A percentile compares a stretch with the other conserved stretches of the same genome.
Evolutionary conservation across 495 filamentous ascomycete species (phyloP).

Genomic region (Zalerion maritima): DNA sequence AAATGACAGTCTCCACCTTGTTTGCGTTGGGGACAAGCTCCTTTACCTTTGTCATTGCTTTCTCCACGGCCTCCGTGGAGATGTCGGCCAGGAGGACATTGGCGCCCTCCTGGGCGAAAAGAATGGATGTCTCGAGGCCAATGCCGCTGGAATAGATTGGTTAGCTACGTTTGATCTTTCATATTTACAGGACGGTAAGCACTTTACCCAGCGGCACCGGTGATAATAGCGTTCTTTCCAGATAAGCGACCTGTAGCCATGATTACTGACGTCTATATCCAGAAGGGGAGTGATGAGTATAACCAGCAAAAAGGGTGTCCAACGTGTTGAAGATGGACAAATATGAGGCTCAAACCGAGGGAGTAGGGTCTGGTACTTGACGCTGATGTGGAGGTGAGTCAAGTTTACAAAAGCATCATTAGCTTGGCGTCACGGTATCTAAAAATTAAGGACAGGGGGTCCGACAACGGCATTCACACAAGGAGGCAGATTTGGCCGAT

Average conservation of each 20-base stretch:
- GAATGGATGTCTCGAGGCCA: conserved; percentile 84
- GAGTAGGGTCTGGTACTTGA: too few species aligned
- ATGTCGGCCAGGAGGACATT: conserved; percentile 78
- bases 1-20: conserved; percentile 42
- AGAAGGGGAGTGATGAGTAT: too few species aligned
- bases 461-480: too few species aligned
- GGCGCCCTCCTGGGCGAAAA: conserved; percentile 84
- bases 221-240: conserved; percentile 90
- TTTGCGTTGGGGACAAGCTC: conserved; percentile 48
- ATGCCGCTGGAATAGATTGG: conserved; percentile 51
- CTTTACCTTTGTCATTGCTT: conserved; percentile 53
- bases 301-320: too few species aligned
- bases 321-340: too few species aligned
- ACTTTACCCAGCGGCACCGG: conserved; percentile 78
- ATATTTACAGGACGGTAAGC: not conserved
- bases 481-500: too few species aligned
- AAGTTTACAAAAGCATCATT: too few species aligned
- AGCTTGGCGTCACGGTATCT: too few species aligned
- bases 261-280: not conserved
- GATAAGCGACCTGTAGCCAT: conserved; percentile 43
- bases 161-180: conserved; percentile 3
- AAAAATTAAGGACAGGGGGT: too few species aligned
- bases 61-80: conserved; percentile 54
- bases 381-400: too few species aligned
- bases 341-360: too few species aligned